These are phyloP conservation scores for Starmerella riodocensis DNA, from an alignment of 805 yeast genomes.

Conservation along the genomic window DNA sequence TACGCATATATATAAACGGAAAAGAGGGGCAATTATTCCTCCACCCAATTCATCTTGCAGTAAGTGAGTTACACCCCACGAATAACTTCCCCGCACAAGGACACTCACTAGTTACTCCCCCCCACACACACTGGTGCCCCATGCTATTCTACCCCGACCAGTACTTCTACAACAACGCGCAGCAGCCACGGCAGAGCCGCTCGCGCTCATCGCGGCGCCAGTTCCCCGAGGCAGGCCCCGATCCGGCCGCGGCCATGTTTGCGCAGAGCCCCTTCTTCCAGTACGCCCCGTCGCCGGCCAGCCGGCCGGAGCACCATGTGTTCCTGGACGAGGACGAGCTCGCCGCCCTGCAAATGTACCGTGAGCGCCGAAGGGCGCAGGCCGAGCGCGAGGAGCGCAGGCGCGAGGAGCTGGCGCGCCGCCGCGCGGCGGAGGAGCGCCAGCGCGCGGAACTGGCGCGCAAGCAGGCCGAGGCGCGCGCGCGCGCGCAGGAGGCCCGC, in stretches of 20 bases:
- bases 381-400: slow-evolving; percentile 9
- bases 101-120: neutral
- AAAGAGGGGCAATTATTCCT: too few relatives aligned
- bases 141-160: slow-evolving; percentile 16
- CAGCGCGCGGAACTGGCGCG: slow-evolving; percentile 11
- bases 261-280: neutral
- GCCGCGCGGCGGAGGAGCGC: slow-evolving; percentile 1
- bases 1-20: too few relatives aligned
- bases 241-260: neutral
- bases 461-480: slow-evolving; percentile 1
- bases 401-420: slow-evolving; percentile 1
- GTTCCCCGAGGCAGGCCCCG: neutral
- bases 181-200: neutral
- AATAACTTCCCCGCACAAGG: neutral
- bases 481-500: slow-evolving; percentile 1
- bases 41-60: too few relatives aligned
- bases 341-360: slow-evolving; percentile 10
- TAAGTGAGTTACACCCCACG: neutral
- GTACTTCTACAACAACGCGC: slow-evolving; percentile 7
- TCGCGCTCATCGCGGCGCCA: neutral
- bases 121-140: neutral
- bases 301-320: slow-evolving; percentile 1
- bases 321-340: slow-evolving; percentile 13
- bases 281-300: neutral
- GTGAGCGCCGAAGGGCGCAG: slow-evolving; percentile 5